Base-by-base conservation (phyloP, 768 basidiomycete species). In the Lentinus tigrinus region DNA sequence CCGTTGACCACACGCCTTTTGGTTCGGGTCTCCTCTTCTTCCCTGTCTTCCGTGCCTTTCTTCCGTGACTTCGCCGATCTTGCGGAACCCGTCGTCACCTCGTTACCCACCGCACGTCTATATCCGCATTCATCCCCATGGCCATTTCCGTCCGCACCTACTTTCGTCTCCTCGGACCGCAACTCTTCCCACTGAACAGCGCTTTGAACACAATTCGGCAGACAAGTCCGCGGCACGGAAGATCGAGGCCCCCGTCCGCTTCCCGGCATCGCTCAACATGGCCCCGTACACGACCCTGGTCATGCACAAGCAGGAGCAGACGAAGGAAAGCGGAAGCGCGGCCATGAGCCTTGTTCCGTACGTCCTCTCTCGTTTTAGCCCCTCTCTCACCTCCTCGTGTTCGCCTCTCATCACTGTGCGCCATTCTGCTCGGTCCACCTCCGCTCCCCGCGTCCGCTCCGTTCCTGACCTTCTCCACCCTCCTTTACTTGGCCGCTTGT, bases 231-330 rank as follows among this genome's bases (percentile, higher is more conserved):
- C 85, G 27, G 85, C 93, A 0, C 83, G 85, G 62, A 98, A 98
- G 74, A 88, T 98, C 46, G 93, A 95, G 65, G 78, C 85, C 1
- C 83, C 80, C 21, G 86, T 98, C 53, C 84, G 85, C 4, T 93
- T 96, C 68, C 93, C 95, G 2, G 84, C 88, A 3, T 79, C 79
- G 39, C 78, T 97, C 46, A 91, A 95, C 70, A 95, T 98, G 94
- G 84, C 85, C 5, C 88, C 91, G 0, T 98, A 85, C 72, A 93
- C 91, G 48, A 87, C 90, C 1, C 73, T 84, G 27, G 80, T 72
- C 9, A 76, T 86, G 76, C 81, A 80, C 51, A 72, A 75, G 46
- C 70, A 71, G 51, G 81, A 79, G 59, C 84, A 82, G 66, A 57
- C 62, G 54, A 63, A 58, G 67, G 68, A 71, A 65, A 58, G 73